A percentile compares a stretch with the other conserved stretches of the same genome.
Evolutionary conservation across 2,329 filamentous ascomycete species (phyloP).

Genomic region (Colletotrichum horii): DNA sequence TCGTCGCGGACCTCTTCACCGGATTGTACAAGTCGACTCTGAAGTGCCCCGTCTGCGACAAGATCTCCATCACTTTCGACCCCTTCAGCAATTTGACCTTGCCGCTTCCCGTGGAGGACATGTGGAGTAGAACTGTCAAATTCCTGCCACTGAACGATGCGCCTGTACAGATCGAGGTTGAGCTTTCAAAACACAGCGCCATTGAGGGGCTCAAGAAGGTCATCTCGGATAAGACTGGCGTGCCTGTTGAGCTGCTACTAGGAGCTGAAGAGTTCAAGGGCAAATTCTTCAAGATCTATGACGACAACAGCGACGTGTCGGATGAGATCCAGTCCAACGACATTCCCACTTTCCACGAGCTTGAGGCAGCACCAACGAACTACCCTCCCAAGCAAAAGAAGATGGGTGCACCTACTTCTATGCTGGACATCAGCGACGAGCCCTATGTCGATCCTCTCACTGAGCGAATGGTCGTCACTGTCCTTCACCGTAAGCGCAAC

Average conservation of each 20-base stretch:
- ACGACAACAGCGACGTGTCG: constrained; percentile 69
- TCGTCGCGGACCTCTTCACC: constrained; percentile 94
- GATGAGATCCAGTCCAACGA: constrained; percentile 75
- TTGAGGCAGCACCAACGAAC: constrained; percentile 82
- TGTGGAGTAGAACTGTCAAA: constrained; percentile 76
- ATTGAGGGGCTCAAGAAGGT: constrained; percentile 73
- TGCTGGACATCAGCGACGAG: constrained; percentile 54
- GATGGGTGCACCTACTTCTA: constrained; percentile 43
- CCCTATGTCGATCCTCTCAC: constrained; percentile 55
- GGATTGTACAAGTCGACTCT: constrained; percentile 99
- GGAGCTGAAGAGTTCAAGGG: constrained; percentile 82
- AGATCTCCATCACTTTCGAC: constrained; percentile 98
- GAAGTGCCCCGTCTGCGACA: constrained; percentile 87
- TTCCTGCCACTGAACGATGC: constrained; percentile 78
- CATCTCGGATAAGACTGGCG: constrained; percentile 69
- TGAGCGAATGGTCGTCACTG: constrained; percentile 72
- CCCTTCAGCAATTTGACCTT: constrained; percentile 95
- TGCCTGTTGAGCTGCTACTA: constrained; percentile 72
- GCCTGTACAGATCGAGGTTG: constrained; percentile 76
- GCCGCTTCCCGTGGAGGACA: constrained; percentile 84
- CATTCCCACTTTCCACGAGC: constrained; percentile 74
- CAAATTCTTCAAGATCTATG: constrained; percentile 87
- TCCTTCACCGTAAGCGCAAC: constrained; percentile 61
- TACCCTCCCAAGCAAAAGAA: constrained; percentile 63
- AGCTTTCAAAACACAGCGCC: constrained; percentile 78